A percentile compares a stretch with the other conserved stretches of the same genome.
Conservation (phyloP, 1,139 yeast genomes). For the Maudiozyma humilis region DNA sequence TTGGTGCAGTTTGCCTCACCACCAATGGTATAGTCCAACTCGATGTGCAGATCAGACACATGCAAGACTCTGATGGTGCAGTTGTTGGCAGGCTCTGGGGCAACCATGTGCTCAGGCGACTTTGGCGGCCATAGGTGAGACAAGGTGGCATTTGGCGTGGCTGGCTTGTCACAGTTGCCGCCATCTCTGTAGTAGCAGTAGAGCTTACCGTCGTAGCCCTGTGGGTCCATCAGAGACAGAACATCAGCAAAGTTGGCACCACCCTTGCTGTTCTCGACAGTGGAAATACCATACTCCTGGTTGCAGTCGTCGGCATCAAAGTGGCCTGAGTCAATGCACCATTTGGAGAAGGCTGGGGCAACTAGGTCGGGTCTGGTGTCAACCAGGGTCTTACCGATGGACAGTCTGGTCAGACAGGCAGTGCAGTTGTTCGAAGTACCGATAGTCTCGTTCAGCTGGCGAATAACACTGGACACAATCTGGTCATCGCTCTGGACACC, state of each 20-base stretch:
- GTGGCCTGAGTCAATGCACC: conserved; percentile 1
- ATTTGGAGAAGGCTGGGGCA: conserved; percentile 1
- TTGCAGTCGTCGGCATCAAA: neutral
- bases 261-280: neutral
- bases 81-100: conserved; percentile 1
- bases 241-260: conserved; percentile 1
- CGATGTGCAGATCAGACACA: neutral
- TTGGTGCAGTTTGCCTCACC: conserved; percentile 1
- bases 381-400: conserved; percentile 2
- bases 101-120: neutral
- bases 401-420: neutral
- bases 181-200: conserved; percentile 2
- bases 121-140: conserved; percentile 1
- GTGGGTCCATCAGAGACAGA: conserved; percentile 1
- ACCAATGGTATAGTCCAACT: neutral
- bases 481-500: neutral
- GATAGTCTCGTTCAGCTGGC: neutral
- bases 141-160: neutral
- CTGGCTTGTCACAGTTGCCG: neutral
- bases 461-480: neutral
- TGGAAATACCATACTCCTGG: neutral
- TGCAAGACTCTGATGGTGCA: neutral
- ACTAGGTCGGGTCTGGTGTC: conserved; percentile 1
- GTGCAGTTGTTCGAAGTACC: neutral
- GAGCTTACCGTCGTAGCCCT: conserved; percentile 1